These are phyloP conservation scores for Theileria orientalis DNA, from an alignment of 169 alveolate genomes.

Conservation along the genomic window DNA sequence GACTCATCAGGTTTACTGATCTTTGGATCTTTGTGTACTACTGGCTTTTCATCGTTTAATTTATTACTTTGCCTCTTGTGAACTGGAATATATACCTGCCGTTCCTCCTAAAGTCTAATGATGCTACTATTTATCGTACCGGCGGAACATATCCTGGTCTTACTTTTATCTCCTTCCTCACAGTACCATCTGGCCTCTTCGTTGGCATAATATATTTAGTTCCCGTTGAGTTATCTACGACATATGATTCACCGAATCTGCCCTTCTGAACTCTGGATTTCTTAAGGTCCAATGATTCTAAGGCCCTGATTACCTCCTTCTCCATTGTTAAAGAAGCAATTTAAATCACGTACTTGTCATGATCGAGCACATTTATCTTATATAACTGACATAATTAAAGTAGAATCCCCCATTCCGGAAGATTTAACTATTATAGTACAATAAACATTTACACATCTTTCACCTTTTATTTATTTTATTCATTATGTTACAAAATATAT, in stretches of 20 bases:
- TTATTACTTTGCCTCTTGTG: slow-evolving; percentile 11
- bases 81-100: slow-evolving; percentile 2
- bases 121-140: slow-evolving; percentile 25
- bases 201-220: slow-evolving; percentile 69
- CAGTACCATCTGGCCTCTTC: slow-evolving; percentile 73
- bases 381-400: too few relatives aligned
- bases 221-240: slow-evolving; percentile 61
- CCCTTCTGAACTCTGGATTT: slow-evolving; percentile 13
- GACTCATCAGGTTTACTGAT: not conserved
- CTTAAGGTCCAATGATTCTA: slow-evolving; percentile 15
- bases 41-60: not conserved
- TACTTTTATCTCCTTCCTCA: slow-evolving; percentile 67
- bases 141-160: slow-evolving; percentile 75
- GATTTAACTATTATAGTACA: too few relatives aligned
- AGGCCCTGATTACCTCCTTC: slow-evolving; percentile 23
- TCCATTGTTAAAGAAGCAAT: slow-evolving; percentile 9
- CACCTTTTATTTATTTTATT: too few relatives aligned
- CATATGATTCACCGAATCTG: slow-evolving; percentile 68
- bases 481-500: too few relatives aligned
- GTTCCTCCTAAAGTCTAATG: slow-evolving; percentile 15
- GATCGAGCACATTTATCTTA: not conserved
- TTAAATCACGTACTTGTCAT: not conserved
- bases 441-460: too few relatives aligned
- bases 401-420: too few relatives aligned
- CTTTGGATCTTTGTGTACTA: not conserved